Percentiles rank a stretch among this genome's conserved stretches.
Evolutionary conservation across 495 filamentous ascomycete genomes (phyloP).

Genomic region (Lasiosphaeria ovina): DNA sequence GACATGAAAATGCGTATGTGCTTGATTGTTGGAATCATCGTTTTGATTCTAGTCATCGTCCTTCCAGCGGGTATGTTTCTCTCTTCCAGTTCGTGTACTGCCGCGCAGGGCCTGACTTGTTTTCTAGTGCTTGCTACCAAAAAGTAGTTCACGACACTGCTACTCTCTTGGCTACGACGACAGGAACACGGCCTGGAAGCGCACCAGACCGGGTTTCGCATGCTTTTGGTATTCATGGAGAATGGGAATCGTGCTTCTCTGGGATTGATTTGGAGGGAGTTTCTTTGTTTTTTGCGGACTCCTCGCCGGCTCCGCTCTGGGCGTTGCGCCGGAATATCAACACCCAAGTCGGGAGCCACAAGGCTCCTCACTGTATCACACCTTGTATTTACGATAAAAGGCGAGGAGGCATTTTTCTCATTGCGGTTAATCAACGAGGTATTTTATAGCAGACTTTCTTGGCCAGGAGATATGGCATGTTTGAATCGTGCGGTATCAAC

Average conservation of each 20-base stretch:
- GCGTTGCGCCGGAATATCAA: constrained; percentile 14
- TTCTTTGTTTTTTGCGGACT: constrained; percentile 31
- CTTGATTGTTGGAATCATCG: constrained; percentile 80
- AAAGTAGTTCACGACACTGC: constrained; percentile 16
- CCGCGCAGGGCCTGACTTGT: constrained; percentile 9
- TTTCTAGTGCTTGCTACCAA: constrained; percentile 33
- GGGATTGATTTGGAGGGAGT: constrained; percentile 33
- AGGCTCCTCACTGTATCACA: constrained; percentile 23
- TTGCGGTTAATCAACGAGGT: constrained; percentile 35
- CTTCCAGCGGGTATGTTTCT: constrained; percentile 70
- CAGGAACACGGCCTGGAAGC: constrained; percentile 16
- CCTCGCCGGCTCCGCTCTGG: constrained; percentile 18
- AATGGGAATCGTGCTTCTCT: constrained; percentile 25
- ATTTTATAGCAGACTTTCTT: background rate
- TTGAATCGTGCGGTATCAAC: constrained; percentile 21
- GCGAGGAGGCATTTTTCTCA: constrained; percentile 31
- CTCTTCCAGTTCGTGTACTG: background rate
- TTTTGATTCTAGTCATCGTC: constrained; percentile 88
- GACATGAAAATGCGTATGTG: constrained; percentile 99
- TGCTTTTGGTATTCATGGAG: constrained; percentile 27
- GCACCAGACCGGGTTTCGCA: constrained; percentile 34
- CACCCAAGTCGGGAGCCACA: constrained; percentile 22
- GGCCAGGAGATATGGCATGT: background rate
- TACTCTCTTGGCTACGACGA: constrained; percentile 23
- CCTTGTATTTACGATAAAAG: constrained; percentile 43